These are phyloP conservation scores for Irineochytrium annulatum DNA, from an alignment of 192 early-diverging fungal genomes.

Conservation along the genomic window DNA sequence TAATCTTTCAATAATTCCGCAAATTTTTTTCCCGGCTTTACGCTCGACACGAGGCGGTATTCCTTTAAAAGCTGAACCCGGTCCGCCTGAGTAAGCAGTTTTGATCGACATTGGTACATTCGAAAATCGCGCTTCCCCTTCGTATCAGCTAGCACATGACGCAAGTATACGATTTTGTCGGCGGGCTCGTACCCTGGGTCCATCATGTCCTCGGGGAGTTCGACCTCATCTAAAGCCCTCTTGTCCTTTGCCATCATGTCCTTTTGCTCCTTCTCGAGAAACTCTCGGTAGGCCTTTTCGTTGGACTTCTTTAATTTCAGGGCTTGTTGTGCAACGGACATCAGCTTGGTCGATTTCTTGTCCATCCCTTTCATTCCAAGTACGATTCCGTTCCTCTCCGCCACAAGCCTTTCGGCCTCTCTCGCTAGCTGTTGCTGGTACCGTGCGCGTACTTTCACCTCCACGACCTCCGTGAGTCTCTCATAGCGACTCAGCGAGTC, in stretches of 20 bases:
- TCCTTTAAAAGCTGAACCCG: slow-evolving; percentile 40
- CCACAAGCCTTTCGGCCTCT: slow-evolving; percentile 16
- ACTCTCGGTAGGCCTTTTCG: slow-evolving; percentile 16
- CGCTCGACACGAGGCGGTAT: slow-evolving; percentile 28
- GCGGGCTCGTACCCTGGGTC: slow-evolving; percentile 16
- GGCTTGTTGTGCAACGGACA: slow-evolving; percentile 12
- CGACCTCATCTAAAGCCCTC: slow-evolving; percentile 26
- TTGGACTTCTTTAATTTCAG: slow-evolving; percentile 12
- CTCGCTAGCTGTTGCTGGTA: slow-evolving; percentile 12
- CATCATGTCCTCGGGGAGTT: slow-evolving; percentile 30
- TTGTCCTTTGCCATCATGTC: slow-evolving; percentile 25
- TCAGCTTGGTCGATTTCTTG: slow-evolving; percentile 17
- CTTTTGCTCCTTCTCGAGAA: slow-evolving; percentile 17
- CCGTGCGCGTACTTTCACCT: slow-evolving; percentile 17
- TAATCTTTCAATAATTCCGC: slow-evolving; percentile 30
- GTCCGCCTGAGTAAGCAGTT: slow-evolving; percentile 38
- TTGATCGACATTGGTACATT: slow-evolving; percentile 1
- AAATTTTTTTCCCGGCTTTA: slow-evolving; percentile 32
- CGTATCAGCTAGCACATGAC: slow-evolving; percentile 25
- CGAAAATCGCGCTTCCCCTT: slow-evolving; percentile 1
- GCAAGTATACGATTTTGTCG: slow-evolving; percentile 37
- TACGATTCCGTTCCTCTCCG: slow-evolving; percentile 25
- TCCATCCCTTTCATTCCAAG: slow-evolving; percentile 7
- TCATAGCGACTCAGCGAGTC: slow-evolving; percentile 42
- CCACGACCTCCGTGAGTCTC: slow-evolving; percentile 35